A percentile compares a stretch with the other conserved stretches of the same genome.
Conservation (phyloP, 108 stramenopile genomes). For the Nannochloropsis gaditana region DNA sequence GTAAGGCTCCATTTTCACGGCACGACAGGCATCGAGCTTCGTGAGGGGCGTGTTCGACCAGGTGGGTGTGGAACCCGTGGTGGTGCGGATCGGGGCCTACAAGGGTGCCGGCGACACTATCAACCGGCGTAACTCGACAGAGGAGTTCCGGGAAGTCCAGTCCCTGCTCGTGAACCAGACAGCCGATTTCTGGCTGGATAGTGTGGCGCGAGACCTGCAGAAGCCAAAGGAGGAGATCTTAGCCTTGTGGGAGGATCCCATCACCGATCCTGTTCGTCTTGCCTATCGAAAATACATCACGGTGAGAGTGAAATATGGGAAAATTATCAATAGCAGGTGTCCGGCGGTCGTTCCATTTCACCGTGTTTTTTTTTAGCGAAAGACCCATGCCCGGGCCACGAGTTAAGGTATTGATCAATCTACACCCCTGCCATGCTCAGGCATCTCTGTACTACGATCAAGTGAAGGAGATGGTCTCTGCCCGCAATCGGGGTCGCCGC, state of each 20-base stretch:
- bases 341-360: too few relatives aligned
- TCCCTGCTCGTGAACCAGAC: slow-evolving; percentile 1
- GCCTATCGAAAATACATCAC: slow-evolving; percentile 8
- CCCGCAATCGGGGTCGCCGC: neutral
- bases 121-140: neutral
- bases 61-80: neutral
- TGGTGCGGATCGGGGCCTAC: slow-evolving; percentile 19
- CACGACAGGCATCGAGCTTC: neutral
- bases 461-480: neutral
- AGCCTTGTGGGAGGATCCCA: neutral
- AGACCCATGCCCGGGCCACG: too few relatives aligned
- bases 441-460: slow-evolving; percentile 11
- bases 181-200: neutral
- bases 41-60: neutral
- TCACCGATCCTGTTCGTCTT: neutral
- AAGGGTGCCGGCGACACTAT: neutral
- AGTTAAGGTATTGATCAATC: neutral
- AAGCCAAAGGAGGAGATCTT: slow-evolving; percentile 13
- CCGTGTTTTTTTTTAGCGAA: too few relatives aligned
- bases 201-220: neutral
- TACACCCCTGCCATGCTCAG: neutral
- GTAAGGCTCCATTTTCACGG: too few relatives aligned
- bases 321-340: too few relatives aligned
- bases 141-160: slow-evolving; percentile 3
- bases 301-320: neutral